Percentiles rank a stretch among this genome's conserved stretches.
phyloP scores from a whole-genome alignment of 2,329 filamentous ascomycete genomes.

The Aspergillus eucalypticola region DNA sequence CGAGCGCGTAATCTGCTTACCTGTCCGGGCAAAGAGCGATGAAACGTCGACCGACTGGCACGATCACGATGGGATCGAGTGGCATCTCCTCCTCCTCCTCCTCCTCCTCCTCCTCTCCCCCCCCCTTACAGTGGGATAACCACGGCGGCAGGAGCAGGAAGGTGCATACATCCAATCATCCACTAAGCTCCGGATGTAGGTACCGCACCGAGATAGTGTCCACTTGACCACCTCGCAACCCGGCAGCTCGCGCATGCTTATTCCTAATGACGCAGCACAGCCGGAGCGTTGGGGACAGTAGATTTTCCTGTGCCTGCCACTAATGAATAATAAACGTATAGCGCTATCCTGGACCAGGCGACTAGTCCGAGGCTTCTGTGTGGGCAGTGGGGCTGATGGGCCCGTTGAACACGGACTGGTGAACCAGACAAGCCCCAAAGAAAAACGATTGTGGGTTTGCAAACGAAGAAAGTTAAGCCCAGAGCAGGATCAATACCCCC shows the following conservation, averaged over 20 bases:
- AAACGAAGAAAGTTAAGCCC: not conserved
- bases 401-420: not conserved
- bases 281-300: slow-evolving; percentile 4
- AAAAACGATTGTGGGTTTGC: not conserved
- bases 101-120: not conserved
- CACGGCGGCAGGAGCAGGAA: not conserved
- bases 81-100: not conserved
- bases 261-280: not conserved
- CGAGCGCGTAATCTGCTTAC: not conserved
- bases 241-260: not conserved
- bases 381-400: not conserved
- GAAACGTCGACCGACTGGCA: slow-evolving; percentile 2
- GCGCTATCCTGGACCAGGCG: slow-evolving; percentile 1
- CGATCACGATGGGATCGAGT: slow-evolving; percentile 1
- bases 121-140: not conserved
- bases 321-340: slow-evolving; percentile 4
- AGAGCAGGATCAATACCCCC: too few relatives aligned
- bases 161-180: not conserved
- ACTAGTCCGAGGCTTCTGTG: slow-evolving; percentile 4
- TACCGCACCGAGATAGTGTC: not conserved
- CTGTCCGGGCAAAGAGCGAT: slow-evolving; percentile 14
- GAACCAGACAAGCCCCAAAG: not conserved
- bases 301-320: slow-evolving; percentile 4
- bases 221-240: not conserved
- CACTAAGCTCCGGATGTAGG: not conserved